These are phyloP conservation scores for Pelomyxa schiedti DNA, from an alignment of 78 protist genomes.

Conservation along the genomic window DNA sequence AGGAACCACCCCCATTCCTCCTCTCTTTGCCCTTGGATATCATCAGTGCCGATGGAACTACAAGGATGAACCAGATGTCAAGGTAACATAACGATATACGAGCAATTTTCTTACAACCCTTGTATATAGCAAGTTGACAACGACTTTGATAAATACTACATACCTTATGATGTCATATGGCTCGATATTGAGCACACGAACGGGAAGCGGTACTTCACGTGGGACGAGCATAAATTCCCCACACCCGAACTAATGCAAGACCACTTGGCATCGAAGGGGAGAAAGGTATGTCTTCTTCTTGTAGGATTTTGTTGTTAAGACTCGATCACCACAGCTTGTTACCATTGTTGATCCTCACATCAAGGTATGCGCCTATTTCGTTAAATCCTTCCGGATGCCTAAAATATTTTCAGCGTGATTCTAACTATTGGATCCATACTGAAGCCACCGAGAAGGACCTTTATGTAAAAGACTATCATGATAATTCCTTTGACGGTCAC, in stretches of 20 bases:
- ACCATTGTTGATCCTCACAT: slow-evolving; percentile 98
- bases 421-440: slow-evolving; percentile 69
- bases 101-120: too few relatives aligned
- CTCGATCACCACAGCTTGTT: slow-evolving; percentile 73
- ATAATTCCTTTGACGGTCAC: slow-evolving; percentile 82
- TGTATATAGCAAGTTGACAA: slow-evolving; percentile 61
- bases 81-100: too few relatives aligned
- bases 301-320: too few relatives aligned
- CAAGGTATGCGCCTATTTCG: too few relatives aligned
- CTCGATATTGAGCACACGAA: slow-evolving; percentile 99
- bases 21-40: slow-evolving; percentile 82
- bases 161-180: slow-evolving; percentile 97
- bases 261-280: slow-evolving; percentile 42
- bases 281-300: slow-evolving; percentile 40
- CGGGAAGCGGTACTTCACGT: slow-evolving; percentile 94
- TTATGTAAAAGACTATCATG: slow-evolving; percentile 68
- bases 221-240: slow-evolving; percentile 87
- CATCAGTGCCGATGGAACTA: slow-evolving; percentile 99
- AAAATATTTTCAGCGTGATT: too few relatives aligned
- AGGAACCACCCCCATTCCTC: slow-evolving; percentile 86
- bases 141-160: slow-evolving; percentile 66
- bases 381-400: too few relatives aligned
- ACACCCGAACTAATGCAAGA: slow-evolving; percentile 68
- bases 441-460: slow-evolving; percentile 55
- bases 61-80: slow-evolving; percentile 28